Conservation (phyloP, 495 filamentous ascomycete genomes). For the Penicillium steckii region DNA sequence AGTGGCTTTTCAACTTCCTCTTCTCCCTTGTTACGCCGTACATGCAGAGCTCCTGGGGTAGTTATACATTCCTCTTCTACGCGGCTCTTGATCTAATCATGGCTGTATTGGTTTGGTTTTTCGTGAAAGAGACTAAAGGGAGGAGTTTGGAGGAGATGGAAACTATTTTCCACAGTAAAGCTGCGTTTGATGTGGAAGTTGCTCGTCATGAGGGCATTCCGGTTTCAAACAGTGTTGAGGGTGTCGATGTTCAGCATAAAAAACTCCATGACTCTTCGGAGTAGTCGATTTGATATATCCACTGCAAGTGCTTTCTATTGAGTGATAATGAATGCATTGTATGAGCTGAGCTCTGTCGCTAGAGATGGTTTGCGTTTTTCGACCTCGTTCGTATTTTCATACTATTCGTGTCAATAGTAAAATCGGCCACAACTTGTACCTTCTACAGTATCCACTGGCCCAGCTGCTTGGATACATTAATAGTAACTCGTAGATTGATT, state of each 20-base stretch:
- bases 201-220: slow-evolving; percentile 14
- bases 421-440: too few relatives aligned
- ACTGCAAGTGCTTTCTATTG: background rate
- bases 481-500: too few relatives aligned
- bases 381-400: too few relatives aligned
- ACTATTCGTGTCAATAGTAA: too few relatives aligned
- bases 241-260: slow-evolving; percentile 18
- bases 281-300: too few relatives aligned
- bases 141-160: slow-evolving; percentile 49
- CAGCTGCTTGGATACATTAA: too few relatives aligned
- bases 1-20: slow-evolving; percentile 53
- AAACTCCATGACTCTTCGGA: slow-evolving; percentile 1
- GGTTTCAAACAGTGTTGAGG: slow-evolving; percentile 6
- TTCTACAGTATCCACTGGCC: too few relatives aligned
- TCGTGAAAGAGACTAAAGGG: slow-evolving; percentile 62
- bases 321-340: background rate
- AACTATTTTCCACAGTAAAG: slow-evolving; percentile 25
- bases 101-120: slow-evolving; percentile 55
- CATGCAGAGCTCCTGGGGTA: slow-evolving; percentile 43
- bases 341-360: too few relatives aligned
- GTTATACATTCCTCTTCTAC: slow-evolving; percentile 51
- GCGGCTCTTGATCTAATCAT: slow-evolving; percentile 35
- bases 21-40: slow-evolving; percentile 50
- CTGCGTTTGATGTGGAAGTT: slow-evolving; percentile 26
- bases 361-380: too few relatives aligned